Conservation (phyloP, 768 basidiomycete genomes). For the Mycena galericulata region DNA sequence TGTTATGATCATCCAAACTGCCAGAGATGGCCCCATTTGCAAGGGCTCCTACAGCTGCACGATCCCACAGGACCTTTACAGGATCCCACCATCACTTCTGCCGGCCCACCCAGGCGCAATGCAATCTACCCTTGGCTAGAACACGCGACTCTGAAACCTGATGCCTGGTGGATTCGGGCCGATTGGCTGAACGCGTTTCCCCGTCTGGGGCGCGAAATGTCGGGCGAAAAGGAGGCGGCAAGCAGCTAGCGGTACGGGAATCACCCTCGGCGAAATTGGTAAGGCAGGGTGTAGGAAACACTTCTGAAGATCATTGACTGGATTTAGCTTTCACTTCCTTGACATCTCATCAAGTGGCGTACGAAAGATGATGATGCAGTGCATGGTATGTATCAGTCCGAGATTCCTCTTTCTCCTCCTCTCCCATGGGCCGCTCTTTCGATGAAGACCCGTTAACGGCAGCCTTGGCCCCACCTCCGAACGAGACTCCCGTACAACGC, state of each 20-base stretch:
- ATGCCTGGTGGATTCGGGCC: conserved; percentile 6
- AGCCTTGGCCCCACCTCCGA: conserved; percentile 70
- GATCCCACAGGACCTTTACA: too few relatives aligned
- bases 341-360: conserved; percentile 26
- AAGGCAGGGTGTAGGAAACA: too few relatives aligned
- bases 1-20: background rate
- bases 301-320: conserved; percentile 15
- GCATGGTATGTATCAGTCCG: background rate
- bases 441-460: conserved; percentile 74
- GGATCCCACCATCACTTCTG: background rate
- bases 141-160: conserved; percentile 18
- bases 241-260: too few relatives aligned
- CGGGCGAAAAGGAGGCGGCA: background rate
- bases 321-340: conserved; percentile 18
- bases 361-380: conserved; percentile 23
- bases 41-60: too few relatives aligned
- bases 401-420: conserved; percentile 1
- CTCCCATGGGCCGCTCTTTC: conserved; percentile 29
- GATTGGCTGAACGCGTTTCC: background rate
- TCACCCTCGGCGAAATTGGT: too few relatives aligned
- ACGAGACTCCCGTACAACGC: conserved; percentile 71
- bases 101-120: background rate
- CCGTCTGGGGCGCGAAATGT: conserved; percentile 10
- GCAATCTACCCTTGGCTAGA: background rate
- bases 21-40: too few relatives aligned